Evolutionary conservation across 306 rosid genomes (phyloP), one percentile per base, ranked within the genome.

Genomic region (Begonia loranthoides): DNA sequence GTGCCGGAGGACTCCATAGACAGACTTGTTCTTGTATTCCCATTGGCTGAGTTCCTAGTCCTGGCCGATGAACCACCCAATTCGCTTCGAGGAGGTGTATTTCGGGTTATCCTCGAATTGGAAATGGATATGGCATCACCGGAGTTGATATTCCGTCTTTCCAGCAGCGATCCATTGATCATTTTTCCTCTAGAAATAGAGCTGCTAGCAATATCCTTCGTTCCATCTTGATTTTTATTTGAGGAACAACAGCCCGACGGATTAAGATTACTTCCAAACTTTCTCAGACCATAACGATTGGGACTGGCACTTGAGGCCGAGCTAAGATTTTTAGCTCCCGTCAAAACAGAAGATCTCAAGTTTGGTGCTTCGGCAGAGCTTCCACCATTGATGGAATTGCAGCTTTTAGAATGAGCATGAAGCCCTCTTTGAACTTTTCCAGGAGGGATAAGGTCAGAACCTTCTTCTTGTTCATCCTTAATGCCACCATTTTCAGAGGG

Each of bases 401-500:
- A 45, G 44, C 47, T 69, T 66, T 69, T 70, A 4, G 41, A 28
- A 59, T 57, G 74, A 33, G 60, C 66, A 63, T 64, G 74, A 69
- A 70, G 64, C 64, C 79, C 86, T 62, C 57, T 72, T 63, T 64
- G 80, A 50, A 67, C 54, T 68, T 73, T 76, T 67, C 65, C 36
- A 4, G 36, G 36, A 7, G 36, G 36, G 36, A 28, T 28, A 28
- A 28, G 36, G 9, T 28, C 36, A 28, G 8, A 28, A 28, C 36
- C 36, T 28, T 28, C 36, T 28, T 28, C 80, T 52, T 77, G 74
- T 51, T 83, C 96, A 65, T 83, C 96, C 62, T 65, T 88, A 49
- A 79, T 65, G 54, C 93, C 79, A 63, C 84, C 75, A 59, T 84
- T 81, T 77, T 79, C 96, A 63, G 89, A 87, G 45, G 89, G 73